Evolutionary conservation across 192 early-diverging fungal genomes (phyloP).

Genomic region (Coemansia sp.): DNA sequence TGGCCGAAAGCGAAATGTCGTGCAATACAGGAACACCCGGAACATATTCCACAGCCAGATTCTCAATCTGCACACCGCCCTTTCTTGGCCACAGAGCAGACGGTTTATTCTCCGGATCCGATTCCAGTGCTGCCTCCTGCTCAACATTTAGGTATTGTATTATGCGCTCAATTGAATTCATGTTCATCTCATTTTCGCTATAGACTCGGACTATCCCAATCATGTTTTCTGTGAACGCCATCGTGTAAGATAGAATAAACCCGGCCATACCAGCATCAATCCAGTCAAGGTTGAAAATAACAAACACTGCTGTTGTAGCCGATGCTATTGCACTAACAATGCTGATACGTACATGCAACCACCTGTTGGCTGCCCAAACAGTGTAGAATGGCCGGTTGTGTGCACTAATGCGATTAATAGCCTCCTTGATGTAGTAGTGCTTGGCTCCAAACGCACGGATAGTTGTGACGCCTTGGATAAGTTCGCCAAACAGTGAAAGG

Average conservation of each 20-base stretch:
- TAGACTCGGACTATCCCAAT: conserved; percentile 81
- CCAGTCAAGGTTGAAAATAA: conserved; percentile 56
- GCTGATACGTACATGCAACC: conserved; percentile 84
- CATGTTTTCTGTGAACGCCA: conserved; percentile 78
- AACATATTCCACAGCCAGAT: no score
- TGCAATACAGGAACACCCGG: conserved; percentile 78
- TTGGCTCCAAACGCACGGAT: no score
- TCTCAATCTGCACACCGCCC: conserved; percentile 68
- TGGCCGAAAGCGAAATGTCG: conserved; percentile 68
- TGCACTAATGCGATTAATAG: conserved; percentile 62
- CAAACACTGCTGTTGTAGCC: conserved; percentile 68
- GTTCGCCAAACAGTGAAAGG: conserved; percentile 80
- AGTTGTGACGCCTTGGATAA: no score
- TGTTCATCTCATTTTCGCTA: conserved; percentile 77
- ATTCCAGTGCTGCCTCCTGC: conserved; percentile 61
- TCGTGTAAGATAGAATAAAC: conserved; percentile 77
- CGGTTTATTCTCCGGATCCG: conserved; percentile 49
- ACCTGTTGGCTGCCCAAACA: conserved; percentile 87
- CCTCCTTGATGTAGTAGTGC: conserved; percentile 53
- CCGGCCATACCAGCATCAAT: conserved; percentile 88
- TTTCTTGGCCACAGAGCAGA: conserved; percentile 62
- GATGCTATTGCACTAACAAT: conserved; percentile 70
- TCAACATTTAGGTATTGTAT: conserved; percentile 79
- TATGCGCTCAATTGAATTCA: conserved; percentile 88
- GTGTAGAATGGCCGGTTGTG: conserved; percentile 86